Base-by-base conservation (phyloP, 1,284 basidiomycete genomes). In the Meira nashicola region DNA sequence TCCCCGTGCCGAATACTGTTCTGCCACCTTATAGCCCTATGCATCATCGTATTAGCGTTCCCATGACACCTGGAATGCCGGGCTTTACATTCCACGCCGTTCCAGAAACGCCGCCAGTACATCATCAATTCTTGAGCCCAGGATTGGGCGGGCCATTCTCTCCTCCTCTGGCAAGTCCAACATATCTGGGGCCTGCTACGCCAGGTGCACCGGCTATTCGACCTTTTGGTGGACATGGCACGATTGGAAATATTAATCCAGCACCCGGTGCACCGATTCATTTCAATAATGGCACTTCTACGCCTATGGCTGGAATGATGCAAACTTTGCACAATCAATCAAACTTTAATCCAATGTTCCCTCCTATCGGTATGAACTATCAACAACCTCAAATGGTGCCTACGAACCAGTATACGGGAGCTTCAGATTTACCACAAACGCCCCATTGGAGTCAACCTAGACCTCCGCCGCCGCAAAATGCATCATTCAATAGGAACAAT, bases 21-120 rank as follows among this genome's bases (percentile, higher is more conserved):
- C 52, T 55, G 23, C 56, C 50, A 15, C 38, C 17, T 25, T 47
- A 19, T 44, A 25, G 47, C 12, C 17, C 44, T 44, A 19, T 56
- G 17, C 44, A 46, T 17, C 37, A 38, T 8, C 50, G 39, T 14
- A 65, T 65, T 60, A 64, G 60, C 11, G 54, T 71, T 14, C 75
- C 78, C 15, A 78, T 80, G 73, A 80, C 79, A 8, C 80, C 79
- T 2, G 76, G 76, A 8, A 80, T 81, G 79, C 80, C 80, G 0
- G 78, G 78, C 2, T 81, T 80, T 59, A 73, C 77, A 0, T 78
- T 81, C 47, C 77, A 78, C 14, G 69, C 76, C 14, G 71, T 80
- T 53, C 77, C 78, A 1, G 73, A 79, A 54, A 80, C 80, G 14
- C 80, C 80, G 1, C 80, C 80, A 2, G 62, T 78, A 40, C 69